phyloP scores from a whole-genome alignment of 495 filamentous ascomycete species.

The Alectoria sarmentosa region DNA sequence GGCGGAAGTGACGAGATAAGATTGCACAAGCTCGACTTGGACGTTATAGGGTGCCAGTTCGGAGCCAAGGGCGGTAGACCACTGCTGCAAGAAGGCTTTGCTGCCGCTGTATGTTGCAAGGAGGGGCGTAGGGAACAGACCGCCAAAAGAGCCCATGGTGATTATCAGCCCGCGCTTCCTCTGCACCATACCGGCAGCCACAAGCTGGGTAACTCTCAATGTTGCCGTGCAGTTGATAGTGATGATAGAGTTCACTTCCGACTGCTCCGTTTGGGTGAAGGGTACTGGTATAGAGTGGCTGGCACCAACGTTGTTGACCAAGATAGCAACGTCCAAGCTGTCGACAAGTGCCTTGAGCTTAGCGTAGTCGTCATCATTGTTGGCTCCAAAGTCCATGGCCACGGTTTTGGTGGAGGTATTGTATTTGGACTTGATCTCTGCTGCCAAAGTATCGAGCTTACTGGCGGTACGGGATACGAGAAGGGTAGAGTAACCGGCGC shows the following conservation, averaged over 20 bases:
- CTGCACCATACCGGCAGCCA: slow-evolving; percentile 76
- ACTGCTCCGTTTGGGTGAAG: slow-evolving; percentile 67
- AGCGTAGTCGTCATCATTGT: slow-evolving; percentile 69
- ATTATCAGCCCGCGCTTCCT: slow-evolving; percentile 83
- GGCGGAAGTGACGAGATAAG: slow-evolving; percentile 85
- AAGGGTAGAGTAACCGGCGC: slow-evolving; percentile 83
- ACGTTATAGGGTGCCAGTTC: slow-evolving; percentile 77
- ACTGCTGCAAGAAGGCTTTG: slow-evolving; percentile 98
- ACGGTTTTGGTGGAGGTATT: slow-evolving; percentile 62
- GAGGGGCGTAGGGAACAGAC: slow-evolving; percentile 81
- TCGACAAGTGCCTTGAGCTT: slow-evolving; percentile 57
- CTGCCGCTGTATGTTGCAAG: slow-evolving; percentile 94
- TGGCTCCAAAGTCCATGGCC: slow-evolving; percentile 84
- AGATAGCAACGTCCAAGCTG: slow-evolving; percentile 72
- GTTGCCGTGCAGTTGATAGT: slow-evolving; percentile 91
- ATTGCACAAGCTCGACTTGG: slow-evolving; percentile 77
- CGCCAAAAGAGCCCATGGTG: slow-evolving; percentile 95
- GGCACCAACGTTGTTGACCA: slow-evolving; percentile 97
- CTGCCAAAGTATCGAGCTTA: slow-evolving; percentile 72
- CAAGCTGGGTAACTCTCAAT: slow-evolving; percentile 72
- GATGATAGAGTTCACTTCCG: slow-evolving; percentile 83
- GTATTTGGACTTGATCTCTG: slow-evolving; percentile 60
- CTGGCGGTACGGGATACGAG: slow-evolving; percentile 90
- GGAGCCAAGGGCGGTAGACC: slow-evolving; percentile 78
- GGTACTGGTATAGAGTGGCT: slow-evolving; percentile 88